Evolutionary conservation across 73 alveolate species (phyloP), one percentile per base, ranked within the genome.

Genomic region (Urostyla sp.): DNA sequence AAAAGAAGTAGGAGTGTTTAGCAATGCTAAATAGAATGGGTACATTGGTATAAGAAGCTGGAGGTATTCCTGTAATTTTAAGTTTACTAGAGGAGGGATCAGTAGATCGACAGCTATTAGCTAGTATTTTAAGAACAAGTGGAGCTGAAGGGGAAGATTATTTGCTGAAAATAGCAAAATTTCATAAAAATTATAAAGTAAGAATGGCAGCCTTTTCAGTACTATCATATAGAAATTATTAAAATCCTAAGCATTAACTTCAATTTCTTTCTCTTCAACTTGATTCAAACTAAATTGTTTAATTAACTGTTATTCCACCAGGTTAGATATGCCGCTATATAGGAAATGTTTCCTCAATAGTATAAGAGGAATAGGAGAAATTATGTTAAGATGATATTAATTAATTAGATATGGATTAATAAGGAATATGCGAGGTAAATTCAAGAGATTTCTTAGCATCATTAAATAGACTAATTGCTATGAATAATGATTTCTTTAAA

Each of bases 401-500:
- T 23, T 87, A 69, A 74, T 84, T 78, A 46, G 43, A 57, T 45
- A 69, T 72, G 20, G 97, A 92, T 24, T 66, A 76, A 60, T 83
- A 79, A 37, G 95, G 72, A 53, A 57, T 94, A n/a, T n/a, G n/a
- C 21, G 97, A 90, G 77, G 74, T 94, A 0, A 92, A 90, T 53
- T 85, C 94, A 49, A 94, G 98, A 79, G 98, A 94, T 80, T 94
- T 94, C 48, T 45, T 94, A 51, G 98, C 98, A 28, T 92, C 98
- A 8, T 69, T 94, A 32, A 88, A 88, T 80, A 92, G 98, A 72
- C 81, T 90, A 95, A 53, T 92, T 21, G 92, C 95, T 45, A 82
- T 93, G 56, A 88, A 88, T 56, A 87, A 88, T 87, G 98, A 93
- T 16, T 90, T 90, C 79, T 82, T 83, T 59, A 79, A 60, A 15